Evolutionary conservation across 2,329 filamentous ascomycete genomes (phyloP), one percentile per base, ranked within the genome.

Genomic region (Aureobasidium vineae): DNA sequence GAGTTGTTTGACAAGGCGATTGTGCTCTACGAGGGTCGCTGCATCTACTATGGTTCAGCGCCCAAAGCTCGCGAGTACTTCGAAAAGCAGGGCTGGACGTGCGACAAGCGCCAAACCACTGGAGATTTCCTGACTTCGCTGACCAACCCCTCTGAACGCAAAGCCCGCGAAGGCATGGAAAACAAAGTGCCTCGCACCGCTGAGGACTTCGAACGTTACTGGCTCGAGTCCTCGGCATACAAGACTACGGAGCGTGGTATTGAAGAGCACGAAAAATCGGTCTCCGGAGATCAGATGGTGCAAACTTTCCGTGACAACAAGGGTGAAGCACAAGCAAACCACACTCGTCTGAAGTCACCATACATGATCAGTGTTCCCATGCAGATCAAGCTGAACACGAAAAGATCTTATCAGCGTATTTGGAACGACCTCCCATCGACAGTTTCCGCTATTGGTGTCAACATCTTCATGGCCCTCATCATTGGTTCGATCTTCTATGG

Each of bases 41-140:
- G 93, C 72, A 93, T 93, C 69, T 94, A 86, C 78, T 93, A 88
- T 69, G 91, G 90, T 0, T 84, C 85, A 0, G 84, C 86, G 0
- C 73, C 72, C 6, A 74, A 80, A 2, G 90, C 90, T 0, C 87
- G 83, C 71, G 74, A 74, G 0, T 92, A 86, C 75, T 92, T 93
- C 68, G 84, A 87, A 71, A 78, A 83, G 15, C 85, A 89, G 76
- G 90, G 90, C 47, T 93, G 86, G 82, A 74, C 83, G 40, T 91
- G 88, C 70, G 88, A 88, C 0, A 75, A 82, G 2, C 83, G 89
- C 2, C 88, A 90, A 73, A 90, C 88, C 0, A 88, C 85, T 0
- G 86, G 83, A 1, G 89, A 91, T 71, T 91, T 91, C 72, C 77
- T 91, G 13, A 91, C 88, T 0, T 91, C 71, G 0, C 79, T 91